phyloP scores from a whole-genome alignment of 805 yeast species.

The Yamadazyma sp. region DNA sequence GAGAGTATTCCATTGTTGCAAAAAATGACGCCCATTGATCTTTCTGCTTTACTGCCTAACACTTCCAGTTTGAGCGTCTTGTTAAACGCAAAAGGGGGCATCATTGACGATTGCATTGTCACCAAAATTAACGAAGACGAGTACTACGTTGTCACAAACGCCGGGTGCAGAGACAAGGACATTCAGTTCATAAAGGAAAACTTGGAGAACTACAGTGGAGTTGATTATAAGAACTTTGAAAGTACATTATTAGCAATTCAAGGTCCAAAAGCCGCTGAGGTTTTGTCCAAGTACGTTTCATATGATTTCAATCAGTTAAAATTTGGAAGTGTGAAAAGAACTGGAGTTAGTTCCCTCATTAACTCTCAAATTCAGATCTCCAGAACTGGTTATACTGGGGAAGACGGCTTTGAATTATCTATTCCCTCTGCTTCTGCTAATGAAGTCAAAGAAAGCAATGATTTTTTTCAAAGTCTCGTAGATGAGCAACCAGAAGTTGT shows the following conservation, averaged over 20 bases:
- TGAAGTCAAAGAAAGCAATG: conserved; percentile 46
- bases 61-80: conserved; percentile 76
- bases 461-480: conserved; percentile 61
- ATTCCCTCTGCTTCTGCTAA: conserved; percentile 52
- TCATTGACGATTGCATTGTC: conserved; percentile 90
- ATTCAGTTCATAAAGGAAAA: conserved; percentile 59
- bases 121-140: conserved; percentile 76
- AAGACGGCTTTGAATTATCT: conserved; percentile 94
- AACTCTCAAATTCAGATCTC: conserved; percentile 68
- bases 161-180: conserved; percentile 89
- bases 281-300: conserved; percentile 62
- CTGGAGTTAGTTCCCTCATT: conserved; percentile 43
- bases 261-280: conserved; percentile 81
- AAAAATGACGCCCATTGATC: conserved; percentile 85
- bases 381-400: conserved; percentile 97
- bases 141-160: conserved; percentile 91
- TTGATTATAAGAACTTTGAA: conserved; percentile 50
- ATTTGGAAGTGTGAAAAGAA: conserved; percentile 59
- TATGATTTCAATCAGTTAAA: conserved; percentile 58
- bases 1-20: conserved; percentile 69
- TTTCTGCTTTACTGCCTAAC: conserved; percentile 53
- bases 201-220: conserved; percentile 37
- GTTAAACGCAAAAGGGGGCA: conserved; percentile 70
- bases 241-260: conserved; percentile 86
- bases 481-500: conserved; percentile 53